Conservation (phyloP, 116 monocot species). For the Iris pallida region DNA sequence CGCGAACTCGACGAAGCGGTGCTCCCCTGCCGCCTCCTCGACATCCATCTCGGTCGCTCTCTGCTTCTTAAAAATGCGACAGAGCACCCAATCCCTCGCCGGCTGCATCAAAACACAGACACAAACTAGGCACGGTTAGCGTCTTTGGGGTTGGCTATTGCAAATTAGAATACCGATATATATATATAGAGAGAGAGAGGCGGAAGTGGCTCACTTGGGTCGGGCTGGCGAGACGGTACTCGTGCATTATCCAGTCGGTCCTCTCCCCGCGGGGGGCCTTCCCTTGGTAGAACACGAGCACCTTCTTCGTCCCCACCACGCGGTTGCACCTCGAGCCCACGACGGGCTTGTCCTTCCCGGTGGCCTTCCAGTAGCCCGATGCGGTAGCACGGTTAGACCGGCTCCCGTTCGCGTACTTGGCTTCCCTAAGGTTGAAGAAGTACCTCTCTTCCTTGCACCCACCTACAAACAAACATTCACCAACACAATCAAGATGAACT, state of each 20-base stretch:
- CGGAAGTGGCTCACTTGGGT: background rate
- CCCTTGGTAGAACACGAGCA: constrained; percentile 48
- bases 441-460: constrained; percentile 42
- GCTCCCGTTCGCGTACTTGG: constrained; percentile 19
- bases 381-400: constrained; percentile 24
- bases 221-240: constrained; percentile 40
- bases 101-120: no score
- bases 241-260: constrained; percentile 80
- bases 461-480: no score
- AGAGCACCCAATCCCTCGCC: constrained; percentile 51
- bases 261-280: constrained; percentile 16
- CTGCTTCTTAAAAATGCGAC: constrained; percentile 58
- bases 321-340: constrained; percentile 17
- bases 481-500: background rate
- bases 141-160: no score
- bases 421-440: constrained; percentile 54
- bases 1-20: background rate
- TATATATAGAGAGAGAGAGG: no score
- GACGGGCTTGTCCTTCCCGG: constrained; percentile 41
- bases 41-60: constrained; percentile 15
- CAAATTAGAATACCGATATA: no score
- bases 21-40: no score
- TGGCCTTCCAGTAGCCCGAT: constrained; percentile 71
- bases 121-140: no score
- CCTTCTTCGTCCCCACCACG: constrained; percentile 61